Evolutionary conservation across 1,139 yeast genomes (phyloP), one percentile per base, ranked within the genome.

Genomic region (Yamadazyma sp.): DNA sequence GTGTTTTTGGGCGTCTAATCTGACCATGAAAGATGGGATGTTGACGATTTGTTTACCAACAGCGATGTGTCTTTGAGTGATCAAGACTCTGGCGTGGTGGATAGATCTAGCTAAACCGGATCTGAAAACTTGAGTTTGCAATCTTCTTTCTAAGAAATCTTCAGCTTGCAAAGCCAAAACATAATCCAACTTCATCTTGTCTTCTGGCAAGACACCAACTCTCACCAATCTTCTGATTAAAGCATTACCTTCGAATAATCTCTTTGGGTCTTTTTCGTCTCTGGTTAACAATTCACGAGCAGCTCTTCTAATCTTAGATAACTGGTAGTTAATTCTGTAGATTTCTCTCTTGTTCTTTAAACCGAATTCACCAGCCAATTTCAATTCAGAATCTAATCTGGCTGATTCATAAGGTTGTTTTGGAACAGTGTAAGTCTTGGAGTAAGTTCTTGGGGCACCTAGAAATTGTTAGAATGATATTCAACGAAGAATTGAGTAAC

Each of bases 241-340:
- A 69, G 99, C 99, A 71, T 92, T 92, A 87, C 99, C 99, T 80
- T 92, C 98, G 82, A 92, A 92, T 69, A 92, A 86, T 83, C 99
- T 91, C 87, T 89, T 92, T 82, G 96, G 97, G 78, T 92, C 98
- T 84, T 92, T 92, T 82, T 92, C 98, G 66, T 92, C 98, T 82
- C 97, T 89, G 80, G 98, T 92, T 77, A 92, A 86, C 69, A 92
- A 83, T 71, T 94, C 98, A 86, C 99, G 96, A 70, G 99, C 99
- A 73, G 98, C 98, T 83, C 98, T 89, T 83, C 99, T 92, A 73
- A 92, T 92, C 86, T 92, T 92, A 58, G 99, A 92, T 71, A 92
- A 88, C 80, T 92, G 97, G 84, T 85, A 88, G 73, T 89, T 91
- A 73, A 91, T 87, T 83, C 97, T 87, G 95, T 91, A 89, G 76